Conservation (phyloP, 1,284 basidiomycete genomes). For the Ustilago xerochloae region DNA sequence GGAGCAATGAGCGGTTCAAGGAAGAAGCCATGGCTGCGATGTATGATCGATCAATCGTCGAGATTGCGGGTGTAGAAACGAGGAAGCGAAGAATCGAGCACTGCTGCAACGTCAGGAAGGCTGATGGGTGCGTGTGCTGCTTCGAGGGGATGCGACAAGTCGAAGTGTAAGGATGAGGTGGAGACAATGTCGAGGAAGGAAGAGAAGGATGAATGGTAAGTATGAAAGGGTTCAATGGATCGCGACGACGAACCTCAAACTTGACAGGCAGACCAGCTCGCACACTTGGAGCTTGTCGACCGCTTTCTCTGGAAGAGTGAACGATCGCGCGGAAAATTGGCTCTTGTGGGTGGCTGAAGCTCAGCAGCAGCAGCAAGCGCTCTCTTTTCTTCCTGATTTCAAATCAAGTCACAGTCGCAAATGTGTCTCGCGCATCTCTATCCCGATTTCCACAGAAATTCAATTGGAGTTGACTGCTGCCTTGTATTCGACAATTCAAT, state of each 20-base stretch:
- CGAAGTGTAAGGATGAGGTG: not conserved
- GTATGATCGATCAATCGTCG: not conserved
- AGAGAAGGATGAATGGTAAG: constrained; percentile 9
- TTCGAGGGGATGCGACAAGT: not conserved
- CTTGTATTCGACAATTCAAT: constrained; percentile 4
- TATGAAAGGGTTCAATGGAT: constrained; percentile 7
- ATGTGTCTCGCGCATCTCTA: constrained; percentile 4
- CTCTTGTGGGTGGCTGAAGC: constrained; percentile 17
- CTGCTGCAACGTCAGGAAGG: not conserved
- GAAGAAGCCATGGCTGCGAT: constrained; percentile 32
- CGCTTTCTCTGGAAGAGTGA: not conserved
- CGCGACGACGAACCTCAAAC: not conserved
- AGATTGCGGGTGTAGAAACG: not conserved
- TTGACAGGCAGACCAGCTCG: not conserved
- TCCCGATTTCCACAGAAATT: not conserved
- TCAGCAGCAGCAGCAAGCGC: constrained; percentile 19
- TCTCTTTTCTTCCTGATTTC: constrained; percentile 25
- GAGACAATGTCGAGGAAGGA: constrained; percentile 3
- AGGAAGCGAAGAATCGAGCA: not conserved
- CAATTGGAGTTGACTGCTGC: too few relatives aligned
- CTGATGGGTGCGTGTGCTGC: not conserved
- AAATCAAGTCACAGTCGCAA: constrained; percentile 26
- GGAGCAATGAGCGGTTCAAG: constrained; percentile 48
- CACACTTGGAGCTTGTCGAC: not conserved
- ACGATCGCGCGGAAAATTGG: constrained; percentile 34